Evolutionary conservation across 192 early-diverging fungal genomes (phyloP).

Genomic region (Jimgerdemannia flammicorona): DNA sequence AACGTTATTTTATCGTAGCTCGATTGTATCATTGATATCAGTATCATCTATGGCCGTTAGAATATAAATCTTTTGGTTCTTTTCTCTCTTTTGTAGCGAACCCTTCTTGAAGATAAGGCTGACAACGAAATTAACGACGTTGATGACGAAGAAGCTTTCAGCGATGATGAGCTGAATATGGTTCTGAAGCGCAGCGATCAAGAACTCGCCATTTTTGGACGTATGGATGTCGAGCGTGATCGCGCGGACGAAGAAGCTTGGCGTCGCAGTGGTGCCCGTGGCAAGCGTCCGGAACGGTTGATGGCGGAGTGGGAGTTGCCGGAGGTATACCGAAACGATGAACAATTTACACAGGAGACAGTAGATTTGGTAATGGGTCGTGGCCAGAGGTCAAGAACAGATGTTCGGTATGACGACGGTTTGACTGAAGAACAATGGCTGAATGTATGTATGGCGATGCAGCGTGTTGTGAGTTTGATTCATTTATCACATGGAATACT

Average conservation of each 20-base stretch:
- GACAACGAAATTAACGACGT: constrained; percentile 60
- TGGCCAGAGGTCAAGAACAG: constrained; percentile 67
- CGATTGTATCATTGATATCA: not conserved
- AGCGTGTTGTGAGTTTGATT: not conserved
- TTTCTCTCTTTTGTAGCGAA: constrained; percentile 39
- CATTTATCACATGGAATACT: constrained; percentile 19
- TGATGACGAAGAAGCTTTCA: constrained; percentile 68
- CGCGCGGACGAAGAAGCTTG: constrained; percentile 49
- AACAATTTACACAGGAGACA: constrained; percentile 45
- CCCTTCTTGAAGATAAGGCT: constrained; percentile 82
- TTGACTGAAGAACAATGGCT: constrained; percentile 94
- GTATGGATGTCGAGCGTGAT: constrained; percentile 73
- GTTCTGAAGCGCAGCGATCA: constrained; percentile 85
- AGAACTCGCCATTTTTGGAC: constrained; percentile 69
- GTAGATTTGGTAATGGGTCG: constrained; percentile 55
- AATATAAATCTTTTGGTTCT: not conserved
- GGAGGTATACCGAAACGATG: constrained; percentile 67
- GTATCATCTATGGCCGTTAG: not conserved
- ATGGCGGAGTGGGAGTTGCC: constrained; percentile 87
- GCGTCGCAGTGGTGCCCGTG: constrained; percentile 50
- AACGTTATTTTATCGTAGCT: not conserved
- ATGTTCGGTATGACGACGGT: constrained; percentile 87
- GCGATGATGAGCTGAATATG: constrained; percentile 91
- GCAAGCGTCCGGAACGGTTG: constrained; percentile 69
- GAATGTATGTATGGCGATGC: constrained; percentile 34